A percentile compares a stretch with the other conserved stretches of the same genome.
Conservation (phyloP, 352 stramenopile species). For the Phytopythium cucurbitacearum region DNA sequence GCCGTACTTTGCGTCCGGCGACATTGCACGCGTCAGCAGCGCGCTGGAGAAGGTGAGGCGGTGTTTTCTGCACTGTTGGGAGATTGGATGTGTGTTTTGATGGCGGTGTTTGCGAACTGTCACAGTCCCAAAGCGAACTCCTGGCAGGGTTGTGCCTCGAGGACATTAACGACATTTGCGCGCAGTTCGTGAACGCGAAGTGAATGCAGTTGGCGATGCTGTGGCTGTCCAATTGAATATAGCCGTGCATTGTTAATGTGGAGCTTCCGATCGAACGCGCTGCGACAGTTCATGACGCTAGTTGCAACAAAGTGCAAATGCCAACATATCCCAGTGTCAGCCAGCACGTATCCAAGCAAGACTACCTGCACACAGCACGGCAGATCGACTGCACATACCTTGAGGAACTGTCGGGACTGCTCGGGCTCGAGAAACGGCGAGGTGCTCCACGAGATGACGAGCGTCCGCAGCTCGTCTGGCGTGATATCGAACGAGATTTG, state of each 20-base stretch:
- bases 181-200: constrained; percentile 45
- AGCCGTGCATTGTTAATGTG: no score
- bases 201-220: constrained; percentile 1
- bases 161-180: constrained; percentile 68
- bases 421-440: constrained; percentile 67
- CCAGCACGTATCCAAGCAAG: no score
- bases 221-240: no score
- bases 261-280: neutral
- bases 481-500: constrained; percentile 70
- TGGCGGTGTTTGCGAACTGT: constrained; percentile 5
- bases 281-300: constrained; percentile 40
- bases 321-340: no score
- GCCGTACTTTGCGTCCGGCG: constrained; percentile 53
- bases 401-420: constrained; percentile 38
- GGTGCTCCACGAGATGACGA: constrained; percentile 78
- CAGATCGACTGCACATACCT: constrained; percentile 22
- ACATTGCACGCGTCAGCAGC: constrained; percentile 52
- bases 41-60: constrained; percentile 52
- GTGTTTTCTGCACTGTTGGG: neutral
- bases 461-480: constrained; percentile 65
- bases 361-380: no score
- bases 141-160: constrained; percentile 55
- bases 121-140: constrained; percentile 48
- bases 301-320: no score
- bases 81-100: neutral